Percentiles rank a stretch among this genome's conserved stretches.
Conservation (phyloP, 257 asterid species). For the Scutellaria galericulata region DNA sequence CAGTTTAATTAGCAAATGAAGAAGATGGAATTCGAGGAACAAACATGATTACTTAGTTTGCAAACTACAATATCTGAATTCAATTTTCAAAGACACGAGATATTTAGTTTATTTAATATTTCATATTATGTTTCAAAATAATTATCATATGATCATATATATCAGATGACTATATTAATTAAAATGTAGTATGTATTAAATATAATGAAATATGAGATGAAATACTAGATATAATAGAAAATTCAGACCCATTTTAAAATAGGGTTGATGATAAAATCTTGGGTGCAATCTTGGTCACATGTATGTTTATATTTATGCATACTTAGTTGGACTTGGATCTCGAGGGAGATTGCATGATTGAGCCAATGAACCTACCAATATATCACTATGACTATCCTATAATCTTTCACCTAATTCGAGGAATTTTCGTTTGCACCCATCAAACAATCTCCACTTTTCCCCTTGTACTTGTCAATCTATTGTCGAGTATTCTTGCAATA, state of each 20-base stretch:
- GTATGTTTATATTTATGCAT: not conserved
- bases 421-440: not conserved
- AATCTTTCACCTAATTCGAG: conserved; percentile 27
- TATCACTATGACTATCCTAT: not conserved
- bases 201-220: too few relatives aligned
- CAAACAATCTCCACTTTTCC: conserved; percentile 9
- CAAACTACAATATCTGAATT: conserved; percentile 27
- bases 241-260: too few relatives aligned
- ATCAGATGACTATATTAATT: too few relatives aligned
- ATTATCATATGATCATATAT: too few relatives aligned
- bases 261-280: conserved; percentile 40
- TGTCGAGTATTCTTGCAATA: not conserved
- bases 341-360: conserved; percentile 24
- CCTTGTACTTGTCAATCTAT: not conserved
- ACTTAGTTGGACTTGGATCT: conserved; percentile 33
- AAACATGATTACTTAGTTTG: conserved; percentile 18
- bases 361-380: conserved; percentile 21
- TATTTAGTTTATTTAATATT: too few relatives aligned
- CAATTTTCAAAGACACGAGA: conserved; percentile 26
- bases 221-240: too few relatives aligned
- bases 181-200: too few relatives aligned
- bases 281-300: conserved; percentile 46
- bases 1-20: not conserved
- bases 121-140: too few relatives aligned
- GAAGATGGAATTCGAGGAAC: conserved; percentile 32